A percentile compares a stretch with the other conserved stretches of the same genome.
phyloP scores from a whole-genome alignment of 1,284 basidiomycete species.

The Takashimella tepidaria region DNA sequence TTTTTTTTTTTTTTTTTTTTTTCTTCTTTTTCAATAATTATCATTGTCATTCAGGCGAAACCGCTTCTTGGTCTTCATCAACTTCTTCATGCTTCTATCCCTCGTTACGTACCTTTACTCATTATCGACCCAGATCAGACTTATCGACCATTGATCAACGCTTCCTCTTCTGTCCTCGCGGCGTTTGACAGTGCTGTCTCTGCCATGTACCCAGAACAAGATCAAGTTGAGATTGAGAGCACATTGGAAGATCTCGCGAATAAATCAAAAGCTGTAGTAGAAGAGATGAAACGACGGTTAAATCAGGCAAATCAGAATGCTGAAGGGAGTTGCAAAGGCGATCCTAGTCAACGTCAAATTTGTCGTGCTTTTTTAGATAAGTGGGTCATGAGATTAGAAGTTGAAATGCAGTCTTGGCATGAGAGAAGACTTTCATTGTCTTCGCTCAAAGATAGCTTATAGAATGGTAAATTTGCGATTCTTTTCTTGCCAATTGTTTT shows the following conservation, averaged over 20 bases:
- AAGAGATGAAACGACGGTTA: constrained; percentile 2
- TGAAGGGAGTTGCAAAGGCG: constrained; percentile 10
- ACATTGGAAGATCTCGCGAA: constrained; percentile 17
- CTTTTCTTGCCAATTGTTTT: too few species aligned
- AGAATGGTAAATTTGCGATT: too few species aligned
- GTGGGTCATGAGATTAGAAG: constrained; percentile 26
- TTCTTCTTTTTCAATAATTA: too few species aligned
- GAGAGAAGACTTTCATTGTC: constrained; percentile 18
- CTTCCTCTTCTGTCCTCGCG: constrained; percentile 17
- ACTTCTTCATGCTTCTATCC: constrained; percentile 33
- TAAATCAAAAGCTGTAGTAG: constrained; percentile 13
- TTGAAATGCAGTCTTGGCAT: constrained; percentile 27
- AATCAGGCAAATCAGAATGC: background rate
- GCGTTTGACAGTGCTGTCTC: constrained; percentile 34
- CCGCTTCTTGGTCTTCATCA: constrained; percentile 36
- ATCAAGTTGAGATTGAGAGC: constrained; percentile 26
- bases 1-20: too few species aligned
- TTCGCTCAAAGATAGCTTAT: constrained; percentile 14
- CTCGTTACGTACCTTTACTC: constrained; percentile 27
- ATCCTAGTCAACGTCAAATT: background rate
- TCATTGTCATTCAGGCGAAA: constrained; percentile 37
- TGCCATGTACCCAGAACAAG: constrained; percentile 35
- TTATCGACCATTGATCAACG: constrained; percentile 16
- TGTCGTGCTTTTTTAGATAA: constrained; percentile 15
- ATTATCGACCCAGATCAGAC: constrained; percentile 9